Percentiles rank a stretch among this genome's conserved stretches.
phyloP scores from a whole-genome alignment of 169 alveolate species.

The Babesia bovis region DNA sequence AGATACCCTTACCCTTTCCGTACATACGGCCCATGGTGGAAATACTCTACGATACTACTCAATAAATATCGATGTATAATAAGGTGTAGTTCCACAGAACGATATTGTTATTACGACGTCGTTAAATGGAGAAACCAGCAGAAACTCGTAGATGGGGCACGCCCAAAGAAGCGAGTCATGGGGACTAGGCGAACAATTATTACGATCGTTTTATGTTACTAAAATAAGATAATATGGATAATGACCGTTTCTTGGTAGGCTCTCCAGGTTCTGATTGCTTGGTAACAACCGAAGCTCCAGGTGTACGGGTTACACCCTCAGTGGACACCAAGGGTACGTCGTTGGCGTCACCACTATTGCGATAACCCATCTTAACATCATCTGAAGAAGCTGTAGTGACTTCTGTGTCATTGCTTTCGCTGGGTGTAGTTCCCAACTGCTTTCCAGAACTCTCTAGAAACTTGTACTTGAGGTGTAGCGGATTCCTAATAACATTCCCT shows the following conservation, averaged over 20 bases:
- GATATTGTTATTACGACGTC: neutral
- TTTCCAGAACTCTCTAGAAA: constrained; percentile 34
- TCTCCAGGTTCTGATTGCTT: neutral
- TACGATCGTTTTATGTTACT: neutral
- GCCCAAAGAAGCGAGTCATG: neutral
- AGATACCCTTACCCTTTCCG: constrained; percentile 90
- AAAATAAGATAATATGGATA: constrained; percentile 17
- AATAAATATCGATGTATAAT: neutral
- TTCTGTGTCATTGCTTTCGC: neutral
- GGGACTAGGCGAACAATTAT: neutral
- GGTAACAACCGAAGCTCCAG: neutral
- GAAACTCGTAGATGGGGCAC: constrained; percentile 36
- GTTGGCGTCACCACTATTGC: neutral
- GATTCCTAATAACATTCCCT: constrained; percentile 41
- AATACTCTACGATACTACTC: neutral
- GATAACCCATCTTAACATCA: neutral
- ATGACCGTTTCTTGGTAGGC: constrained; percentile 4
- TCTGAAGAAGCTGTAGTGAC: neutral
- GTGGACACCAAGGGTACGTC: no score
- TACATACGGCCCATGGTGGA: constrained; percentile 89
- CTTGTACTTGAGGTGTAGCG: constrained; percentile 43
- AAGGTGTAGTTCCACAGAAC: constrained; percentile 1
- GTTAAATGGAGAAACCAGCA: neutral
- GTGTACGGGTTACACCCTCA: neutral
- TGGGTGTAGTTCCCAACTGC: neutral